phyloP scores from a whole-genome alignment of 2,329 filamentous ascomycete species.

The Colletotrichum sp. region DNA sequence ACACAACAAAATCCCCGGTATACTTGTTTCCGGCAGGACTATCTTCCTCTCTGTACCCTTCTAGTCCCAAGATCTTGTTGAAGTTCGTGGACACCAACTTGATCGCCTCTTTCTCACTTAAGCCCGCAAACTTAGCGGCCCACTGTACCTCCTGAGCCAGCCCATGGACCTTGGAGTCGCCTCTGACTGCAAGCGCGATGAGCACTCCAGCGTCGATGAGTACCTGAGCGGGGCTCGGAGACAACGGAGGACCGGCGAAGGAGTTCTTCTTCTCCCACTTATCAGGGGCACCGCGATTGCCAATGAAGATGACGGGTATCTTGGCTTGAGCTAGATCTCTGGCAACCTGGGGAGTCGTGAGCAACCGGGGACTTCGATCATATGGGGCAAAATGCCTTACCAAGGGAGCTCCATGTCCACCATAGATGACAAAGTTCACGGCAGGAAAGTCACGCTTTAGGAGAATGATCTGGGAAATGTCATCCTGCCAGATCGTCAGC shows the following conservation, averaged over 20 bases:
- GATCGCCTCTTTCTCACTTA: conserved; percentile 36
- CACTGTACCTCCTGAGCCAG: conserved; percentile 41
- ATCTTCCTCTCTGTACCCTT: neutral
- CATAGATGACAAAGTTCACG: conserved; percentile 39
- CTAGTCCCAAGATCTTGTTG: conserved; percentile 42
- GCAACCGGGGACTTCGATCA: fast-evolving
- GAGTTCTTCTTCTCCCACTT: conserved; percentile 39
- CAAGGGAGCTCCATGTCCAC: conserved; percentile 39
- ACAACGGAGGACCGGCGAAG: conserved; percentile 45
- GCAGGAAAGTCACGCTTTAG: conserved; percentile 37
- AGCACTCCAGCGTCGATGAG: neutral
- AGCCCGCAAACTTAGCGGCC: conserved; percentile 41
- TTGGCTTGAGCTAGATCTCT: conserved; percentile 39
- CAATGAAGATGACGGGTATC: conserved; percentile 47
- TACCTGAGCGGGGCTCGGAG: conserved; percentile 33
- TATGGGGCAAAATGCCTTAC: conserved; percentile 24
- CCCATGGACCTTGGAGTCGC: conserved; percentile 41
- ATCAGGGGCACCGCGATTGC: conserved; percentile 35
- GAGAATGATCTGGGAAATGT: conserved; percentile 43
- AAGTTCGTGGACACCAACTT: conserved; percentile 43
- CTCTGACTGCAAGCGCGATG: conserved; percentile 17
- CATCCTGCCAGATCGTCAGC: conserved; percentile 30
- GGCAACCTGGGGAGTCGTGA: conserved; percentile 31
- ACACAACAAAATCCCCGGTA: conserved; percentile 42
- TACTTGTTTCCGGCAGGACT: conserved; percentile 4